Base-by-base conservation (phyloP, 2,329 filamentous ascomycete species). In the Botrytis fragariae region DNA sequence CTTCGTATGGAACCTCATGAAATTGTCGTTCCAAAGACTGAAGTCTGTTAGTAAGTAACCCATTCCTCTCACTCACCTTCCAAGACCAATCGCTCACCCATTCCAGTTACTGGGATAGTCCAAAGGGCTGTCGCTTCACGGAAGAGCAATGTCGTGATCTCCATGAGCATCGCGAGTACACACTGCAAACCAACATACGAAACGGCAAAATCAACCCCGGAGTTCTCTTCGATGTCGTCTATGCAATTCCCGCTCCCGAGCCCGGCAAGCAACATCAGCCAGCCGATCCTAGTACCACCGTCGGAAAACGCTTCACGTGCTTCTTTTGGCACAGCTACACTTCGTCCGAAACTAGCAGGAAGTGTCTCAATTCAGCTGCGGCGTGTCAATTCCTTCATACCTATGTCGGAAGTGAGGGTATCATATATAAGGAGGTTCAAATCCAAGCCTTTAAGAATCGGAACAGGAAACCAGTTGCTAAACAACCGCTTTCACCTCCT, bases 111-210 rank as follows among this genome's bases (percentile, higher is more conserved):
- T 77, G 77, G 71, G 75, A 74, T 1, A 62, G 70, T 7, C 73
- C 73, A 39, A 75, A 75, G 60, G 68, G 59, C 4, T 80, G 79
- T 45, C 77, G 77, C n/a, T 80, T 77, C 73, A 76, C 72, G 0
- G 76, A 75, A 29, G 76, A 76, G 67, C 77, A 79, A 74, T 80
- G 79, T 62, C 74, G 77, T 2, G 74, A 79, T 59, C 72, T 79
- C 4, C 78, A 79, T 62, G 74, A 70, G n/a, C 48, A 70, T 10
- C 64, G 64, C 29, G 65, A 69, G 12, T 20, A 54, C 72, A 69
- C 70, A 51, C 22, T 69, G 3, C 57, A 62, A 18, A 60, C 69
- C n/a, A 77, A 79, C 54, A 48, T 77, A 8, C 76, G 74, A 44
- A 73, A 69, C n/a, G 77, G 76, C 22, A 77, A 77, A 65, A 75